Evolutionary conservation across 306 rosid species (phyloP).

Genomic region (Cucumis sativus): Cucumber_9930_V3 NC_026657.2:22401001-22401500

Average conservation of each 20-base stretch:
- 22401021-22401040: not conserved
- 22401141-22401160: not conserved
- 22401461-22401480: too few species aligned
- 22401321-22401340: not conserved
- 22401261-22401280: not conserved
- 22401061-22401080: not conserved
- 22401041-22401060: not conserved
- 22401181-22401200: not conserved
- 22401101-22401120: not conserved
- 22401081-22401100: not conserved
- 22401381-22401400: not conserved
- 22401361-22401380: not conserved
- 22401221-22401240: not conserved
- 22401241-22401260: not conserved
- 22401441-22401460: too few species aligned
- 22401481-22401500: too few species aligned
- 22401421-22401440: too few species aligned
- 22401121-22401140: not conserved
- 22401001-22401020: not conserved
- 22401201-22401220: not conserved
- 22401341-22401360: not conserved
- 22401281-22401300: not conserved
- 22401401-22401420: too few species aligned
- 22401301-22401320: not conserved
- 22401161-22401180: not conserved